A percentile compares a stretch with the other conserved stretches of the same genome.
Conservation (phyloP, 495 filamentous ascomycete genomes). For the Penicillium tannophilum region DNA sequence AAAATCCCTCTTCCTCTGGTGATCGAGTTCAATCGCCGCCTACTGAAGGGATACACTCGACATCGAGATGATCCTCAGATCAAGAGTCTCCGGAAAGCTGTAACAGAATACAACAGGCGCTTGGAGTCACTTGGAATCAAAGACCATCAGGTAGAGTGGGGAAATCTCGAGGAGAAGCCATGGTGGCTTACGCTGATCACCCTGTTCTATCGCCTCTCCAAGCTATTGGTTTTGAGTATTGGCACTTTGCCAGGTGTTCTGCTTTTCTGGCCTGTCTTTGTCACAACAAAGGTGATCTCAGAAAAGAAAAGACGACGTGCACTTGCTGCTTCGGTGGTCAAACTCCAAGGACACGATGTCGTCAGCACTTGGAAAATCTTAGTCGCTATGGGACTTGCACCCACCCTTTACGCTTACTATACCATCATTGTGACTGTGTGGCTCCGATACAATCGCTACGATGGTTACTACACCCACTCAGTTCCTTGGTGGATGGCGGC, state of each 20-base stretch:
- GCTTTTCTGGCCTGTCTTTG: conserved; percentile 89
- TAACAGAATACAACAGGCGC: conserved; percentile 84
- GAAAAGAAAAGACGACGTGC: conserved; percentile 84
- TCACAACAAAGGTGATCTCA: conserved; percentile 85
- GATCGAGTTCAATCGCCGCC: conserved; percentile 89
- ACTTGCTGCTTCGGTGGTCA: conserved; percentile 87
- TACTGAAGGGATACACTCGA: conserved; percentile 85
- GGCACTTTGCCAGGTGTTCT: conserved; percentile 85
- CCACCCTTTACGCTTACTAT: conserved; percentile 80
- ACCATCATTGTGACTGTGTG: conserved; percentile 69
- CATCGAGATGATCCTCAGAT: conserved; percentile 90
- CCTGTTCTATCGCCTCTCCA: conserved; percentile 75
- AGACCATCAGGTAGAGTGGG: conserved; percentile 95
- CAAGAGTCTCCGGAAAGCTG: conserved; percentile 70
- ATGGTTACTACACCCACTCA: conserved; percentile 54
- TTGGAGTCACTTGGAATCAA: conserved; percentile 80
- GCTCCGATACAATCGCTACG: conserved; percentile 75
- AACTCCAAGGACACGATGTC: conserved; percentile 88
- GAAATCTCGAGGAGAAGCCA: conserved; percentile 61
- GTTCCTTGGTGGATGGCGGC: conserved; percentile 36
- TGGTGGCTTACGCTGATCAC: conserved; percentile 70
- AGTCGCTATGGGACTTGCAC: conserved; percentile 85
- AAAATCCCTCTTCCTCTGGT: conserved; percentile 90
- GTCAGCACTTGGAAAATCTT: conserved; percentile 98
- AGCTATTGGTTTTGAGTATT: conserved; percentile 71